Conservation (phyloP, 2,329 filamentous ascomycete genomes). For the Drechslera avenae region DNA sequence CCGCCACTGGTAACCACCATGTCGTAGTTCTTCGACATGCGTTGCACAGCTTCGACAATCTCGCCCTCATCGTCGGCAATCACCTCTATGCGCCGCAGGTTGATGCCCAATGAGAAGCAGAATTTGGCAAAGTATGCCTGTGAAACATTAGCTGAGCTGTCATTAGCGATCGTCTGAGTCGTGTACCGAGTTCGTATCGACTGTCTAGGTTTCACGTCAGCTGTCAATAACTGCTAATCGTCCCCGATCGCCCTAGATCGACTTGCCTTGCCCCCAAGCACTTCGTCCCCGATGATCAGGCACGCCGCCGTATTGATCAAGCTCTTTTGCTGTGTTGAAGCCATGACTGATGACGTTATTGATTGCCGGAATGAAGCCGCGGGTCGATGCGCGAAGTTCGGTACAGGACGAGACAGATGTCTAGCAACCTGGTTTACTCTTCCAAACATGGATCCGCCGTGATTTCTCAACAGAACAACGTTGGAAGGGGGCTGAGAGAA, state of each 20-base stretch:
- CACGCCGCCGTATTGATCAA: slow-evolving; percentile 89
- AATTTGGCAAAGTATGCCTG: slow-evolving; percentile 66
- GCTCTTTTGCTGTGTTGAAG: slow-evolving; percentile 61
- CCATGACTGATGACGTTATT: slow-evolving; percentile 52
- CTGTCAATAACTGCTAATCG: slow-evolving; percentile 5
- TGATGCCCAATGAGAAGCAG: slow-evolving; percentile 68
- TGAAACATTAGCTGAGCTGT: slow-evolving; percentile 18
- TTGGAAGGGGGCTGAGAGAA: slow-evolving; percentile 23
- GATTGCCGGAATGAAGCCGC: slow-evolving; percentile 40
- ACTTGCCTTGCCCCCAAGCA: slow-evolving; percentile 86
- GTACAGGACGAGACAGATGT: slow-evolving; percentile 69
- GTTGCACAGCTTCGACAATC: slow-evolving; percentile 82
- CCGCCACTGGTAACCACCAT: slow-evolving; percentile 95
- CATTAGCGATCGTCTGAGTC: neutral
- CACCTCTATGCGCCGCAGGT: slow-evolving; percentile 85
- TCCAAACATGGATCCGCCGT: slow-evolving; percentile 67
- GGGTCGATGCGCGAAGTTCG: slow-evolving; percentile 61
- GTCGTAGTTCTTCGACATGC: slow-evolving; percentile 90
- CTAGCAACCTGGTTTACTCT: slow-evolving; percentile 74
- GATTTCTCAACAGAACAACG: neutral
- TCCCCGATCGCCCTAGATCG: slow-evolving; percentile 18
- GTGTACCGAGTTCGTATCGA: slow-evolving; percentile 65
- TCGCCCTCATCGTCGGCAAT: slow-evolving; percentile 91
- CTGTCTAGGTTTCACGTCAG: slow-evolving; percentile 55
- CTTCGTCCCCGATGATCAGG: slow-evolving; percentile 96